Evolutionary conservation across 1,284 basidiomycete genomes (phyloP), one percentile per base, ranked within the genome.

Genomic region (Malassezia globosa): DNA sequence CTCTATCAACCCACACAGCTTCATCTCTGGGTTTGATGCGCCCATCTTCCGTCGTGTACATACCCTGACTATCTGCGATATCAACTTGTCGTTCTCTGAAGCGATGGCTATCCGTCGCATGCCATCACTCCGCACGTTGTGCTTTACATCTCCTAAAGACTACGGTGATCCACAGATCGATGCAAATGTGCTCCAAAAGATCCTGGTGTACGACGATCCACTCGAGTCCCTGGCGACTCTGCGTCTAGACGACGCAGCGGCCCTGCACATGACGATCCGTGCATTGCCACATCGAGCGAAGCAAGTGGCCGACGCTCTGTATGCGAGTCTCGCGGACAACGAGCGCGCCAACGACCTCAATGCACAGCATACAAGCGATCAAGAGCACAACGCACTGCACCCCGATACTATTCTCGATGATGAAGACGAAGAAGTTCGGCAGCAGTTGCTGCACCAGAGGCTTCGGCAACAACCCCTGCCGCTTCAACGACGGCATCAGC

Each of bases 1-100:
- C 13, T 61, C 60, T 51, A 51, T 70, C 49, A 70, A 70, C 27
- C 66, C 68, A 7, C 61, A 69, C 48, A 61, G 59, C 33, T 70
- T 65, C 36, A 54, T 70, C 0, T 59, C 60, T 6, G 61, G 55
- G 19, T 70, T 69, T 39, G 55, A 55, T 7, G 68, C 64, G 25
- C 62, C 64, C 26, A 66, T 70, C 21, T 69, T 70, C 27, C 31
- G 59, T 1, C 64, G 58, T 21, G 59, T 65, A 4, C 51, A 49
- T 21, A 45, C 55, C 35, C 42, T 69, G 8, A 47, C 57, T 19
- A 53, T 70, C 14, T 59, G 60, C 14, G 68, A 70, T 48, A 58
- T 58, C 11, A 70, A 62, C 39, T 29, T 70, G 38, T 63, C 66
- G 4, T 50, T 56, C 14, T 62, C 64, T 22, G 68, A 70, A 46